phyloP scores from a whole-genome alignment of 495 filamentous ascomycete species.

The Aspergillus funiculosus region DNA sequence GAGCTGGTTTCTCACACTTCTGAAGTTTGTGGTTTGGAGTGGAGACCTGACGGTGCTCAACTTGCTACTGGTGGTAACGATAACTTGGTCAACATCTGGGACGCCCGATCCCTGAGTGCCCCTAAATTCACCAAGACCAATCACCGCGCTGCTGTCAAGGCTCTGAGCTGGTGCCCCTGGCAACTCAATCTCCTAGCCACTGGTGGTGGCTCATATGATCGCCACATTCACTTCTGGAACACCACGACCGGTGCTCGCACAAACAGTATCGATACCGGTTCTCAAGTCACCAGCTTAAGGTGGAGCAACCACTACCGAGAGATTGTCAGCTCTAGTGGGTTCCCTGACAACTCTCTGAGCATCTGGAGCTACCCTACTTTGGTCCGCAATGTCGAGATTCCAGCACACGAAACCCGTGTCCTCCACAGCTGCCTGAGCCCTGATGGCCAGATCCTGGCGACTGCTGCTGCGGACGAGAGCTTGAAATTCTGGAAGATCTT shows the following conservation, averaged over 20 bases:
- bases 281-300: constrained; percentile 88
- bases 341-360: constrained; percentile 96
- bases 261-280: constrained; percentile 98
- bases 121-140: constrained; percentile 99
- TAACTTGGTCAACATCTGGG: constrained; percentile 98
- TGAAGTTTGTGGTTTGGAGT: constrained; percentile 96
- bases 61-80: constrained; percentile 97
- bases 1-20: constrained; percentile 95
- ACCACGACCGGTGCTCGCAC: constrained; percentile 92
- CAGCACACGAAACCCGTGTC: constrained; percentile 95
- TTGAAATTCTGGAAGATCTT: constrained; percentile 99
- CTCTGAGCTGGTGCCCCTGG: constrained; percentile 98
- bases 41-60: constrained; percentile 92
- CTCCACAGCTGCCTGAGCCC: constrained; percentile 92
- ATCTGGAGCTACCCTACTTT: constrained; percentile 98
- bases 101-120: constrained; percentile 82
- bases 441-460: constrained; percentile 95
- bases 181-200: constrained; percentile 94
- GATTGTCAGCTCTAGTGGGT: constrained; percentile 92
- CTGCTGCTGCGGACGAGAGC: constrained; percentile 90
- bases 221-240: constrained; percentile 99
- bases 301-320: constrained; percentile 97
- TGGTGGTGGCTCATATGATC: constrained; percentile 91
- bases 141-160: constrained; percentile 97
- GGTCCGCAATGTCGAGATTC: constrained; percentile 96